A percentile compares a stretch with the other conserved stretches of the same genome.
Evolutionary conservation across 805 yeast genomes (phyloP).

Genomic region (Candida coleopterorum): DNA sequence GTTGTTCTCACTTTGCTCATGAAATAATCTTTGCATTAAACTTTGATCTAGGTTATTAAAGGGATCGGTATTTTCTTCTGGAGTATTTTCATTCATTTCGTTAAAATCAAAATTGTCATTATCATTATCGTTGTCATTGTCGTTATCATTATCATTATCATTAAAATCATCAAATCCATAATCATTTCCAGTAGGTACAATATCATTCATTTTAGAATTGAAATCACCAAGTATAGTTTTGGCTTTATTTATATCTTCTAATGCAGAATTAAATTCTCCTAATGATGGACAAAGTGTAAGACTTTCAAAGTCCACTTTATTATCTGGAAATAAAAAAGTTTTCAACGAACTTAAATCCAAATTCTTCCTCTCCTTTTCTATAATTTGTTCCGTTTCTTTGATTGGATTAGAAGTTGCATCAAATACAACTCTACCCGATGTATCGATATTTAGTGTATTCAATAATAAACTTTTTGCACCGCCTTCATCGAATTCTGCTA

Average conservation of each 20-base stretch:
- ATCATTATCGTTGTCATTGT: slow-evolving; percentile 11
- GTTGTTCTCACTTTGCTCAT: slow-evolving; percentile 8
- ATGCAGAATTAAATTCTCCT: slow-evolving; percentile 51
- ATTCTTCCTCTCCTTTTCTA: slow-evolving; percentile 13
- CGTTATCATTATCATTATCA: slow-evolving; percentile 17
- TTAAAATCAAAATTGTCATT: slow-evolving; percentile 1
- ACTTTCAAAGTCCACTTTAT: slow-evolving; percentile 16
- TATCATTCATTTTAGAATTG: slow-evolving; percentile 24
- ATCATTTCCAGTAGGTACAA: slow-evolving; percentile 7
- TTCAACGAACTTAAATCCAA: slow-evolving; percentile 18
- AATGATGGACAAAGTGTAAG: slow-evolving; percentile 67
- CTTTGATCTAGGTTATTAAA: slow-evolving; percentile 10
- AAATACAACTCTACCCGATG: slow-evolving; percentile 54
- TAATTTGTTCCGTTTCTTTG: slow-evolving; percentile 5
- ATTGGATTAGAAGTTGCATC: slow-evolving; percentile 49
- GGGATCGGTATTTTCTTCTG: slow-evolving; percentile 9
- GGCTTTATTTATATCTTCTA: slow-evolving; percentile 45
- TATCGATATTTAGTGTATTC: slow-evolving; percentile 56
- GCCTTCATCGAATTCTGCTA: slow-evolving; percentile 79
- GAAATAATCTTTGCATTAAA: slow-evolving; percentile 9
- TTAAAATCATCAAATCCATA: slow-evolving; percentile 11
- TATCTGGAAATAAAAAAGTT: slow-evolving; percentile 17
- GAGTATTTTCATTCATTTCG: background rate
- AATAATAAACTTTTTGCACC: slow-evolving; percentile 68
- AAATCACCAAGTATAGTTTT: slow-evolving; percentile 38